Percentiles rank a stretch among this genome's conserved stretches.
phyloP scores from a whole-genome alignment of 2,329 filamentous ascomycete species.

The Aschersonia sp. region DNA sequence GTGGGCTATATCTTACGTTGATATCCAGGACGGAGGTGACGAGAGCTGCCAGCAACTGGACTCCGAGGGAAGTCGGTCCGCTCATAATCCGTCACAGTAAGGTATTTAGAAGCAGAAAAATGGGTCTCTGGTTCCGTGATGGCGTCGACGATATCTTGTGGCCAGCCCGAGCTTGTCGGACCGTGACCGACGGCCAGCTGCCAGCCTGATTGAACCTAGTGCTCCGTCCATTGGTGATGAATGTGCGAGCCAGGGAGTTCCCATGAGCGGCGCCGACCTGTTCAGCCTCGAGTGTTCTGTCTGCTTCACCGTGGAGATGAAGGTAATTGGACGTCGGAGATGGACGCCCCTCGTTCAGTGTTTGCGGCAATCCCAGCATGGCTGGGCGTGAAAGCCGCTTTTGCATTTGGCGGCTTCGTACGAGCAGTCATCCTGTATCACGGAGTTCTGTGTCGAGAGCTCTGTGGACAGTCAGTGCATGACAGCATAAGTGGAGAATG shows the following conservation, averaged over 20 bases:
- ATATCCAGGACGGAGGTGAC: background rate
- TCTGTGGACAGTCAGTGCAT: background rate
- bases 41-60: background rate
- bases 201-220: background rate
- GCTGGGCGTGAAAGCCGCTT: background rate
- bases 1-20: background rate
- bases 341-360: background rate
- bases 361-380: background rate
- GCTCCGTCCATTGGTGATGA: background rate
- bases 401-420: background rate
- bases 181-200: background rate
- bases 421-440: background rate
- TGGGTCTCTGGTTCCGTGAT: background rate
- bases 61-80: constrained; percentile 1
- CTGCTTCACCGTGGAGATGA: no score
- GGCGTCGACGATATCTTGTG: background rate
- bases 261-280: no score
- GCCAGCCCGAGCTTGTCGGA: background rate
- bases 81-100: constrained; percentile 1
- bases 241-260: background rate
- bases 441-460: background rate
- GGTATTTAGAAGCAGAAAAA: background rate
- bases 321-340: no score
- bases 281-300: no score
- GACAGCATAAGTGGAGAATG: background rate